phyloP scores from a whole-genome alignment of 768 basidiomycete genomes.

The Boletus rubroflammeus region DNA sequence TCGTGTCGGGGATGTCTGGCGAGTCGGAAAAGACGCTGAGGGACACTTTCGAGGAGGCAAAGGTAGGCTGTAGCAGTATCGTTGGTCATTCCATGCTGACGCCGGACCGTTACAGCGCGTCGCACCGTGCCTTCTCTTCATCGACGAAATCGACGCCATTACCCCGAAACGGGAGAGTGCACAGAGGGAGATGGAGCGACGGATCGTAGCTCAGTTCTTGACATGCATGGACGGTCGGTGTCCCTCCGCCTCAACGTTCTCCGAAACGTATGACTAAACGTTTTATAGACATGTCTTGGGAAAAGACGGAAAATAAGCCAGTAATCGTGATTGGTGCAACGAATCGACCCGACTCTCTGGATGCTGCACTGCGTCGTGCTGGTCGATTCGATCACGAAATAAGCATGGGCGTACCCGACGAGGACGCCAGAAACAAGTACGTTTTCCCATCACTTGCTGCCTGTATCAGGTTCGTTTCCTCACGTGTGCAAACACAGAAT shows the following conservation, averaged over 20 bases:
- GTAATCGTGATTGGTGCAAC: slow-evolving; percentile 96
- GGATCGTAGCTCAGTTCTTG: slow-evolving; percentile 95
- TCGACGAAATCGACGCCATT: slow-evolving; percentile 98
- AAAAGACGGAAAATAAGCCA: slow-evolving; percentile 88
- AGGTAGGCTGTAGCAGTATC: slow-evolving; percentile 44
- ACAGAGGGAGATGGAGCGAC: slow-evolving; percentile 95
- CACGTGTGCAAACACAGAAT: slow-evolving; percentile 51
- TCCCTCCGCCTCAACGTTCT: not conserved
- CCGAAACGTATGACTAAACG: not conserved
- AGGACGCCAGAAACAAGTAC: slow-evolving; percentile 85
- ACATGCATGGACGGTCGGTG: slow-evolving; percentile 96
- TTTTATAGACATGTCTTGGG: slow-evolving; percentile 91
- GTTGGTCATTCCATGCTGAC: not conserved
- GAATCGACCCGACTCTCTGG: slow-evolving; percentile 92
- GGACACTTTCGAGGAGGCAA: slow-evolving; percentile 97
- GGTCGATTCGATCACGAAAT: slow-evolving; percentile 98
- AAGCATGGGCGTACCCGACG: slow-evolving; percentile 94
- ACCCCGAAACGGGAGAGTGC: slow-evolving; percentile 97
- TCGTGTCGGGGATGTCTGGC: slow-evolving; percentile 98
- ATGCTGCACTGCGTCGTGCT: slow-evolving; percentile 88
- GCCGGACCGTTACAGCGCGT: slow-evolving; percentile 51
- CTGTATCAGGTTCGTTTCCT: not conserved
- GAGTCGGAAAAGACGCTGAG: slow-evolving; percentile 96
- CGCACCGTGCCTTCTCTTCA: slow-evolving; percentile 91
- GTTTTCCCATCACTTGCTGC: slow-evolving; percentile 21